Evolutionary conservation across 2,329 filamentous ascomycete species (phyloP).

Genomic region (Sporothrix pseudoabietina): DNA sequence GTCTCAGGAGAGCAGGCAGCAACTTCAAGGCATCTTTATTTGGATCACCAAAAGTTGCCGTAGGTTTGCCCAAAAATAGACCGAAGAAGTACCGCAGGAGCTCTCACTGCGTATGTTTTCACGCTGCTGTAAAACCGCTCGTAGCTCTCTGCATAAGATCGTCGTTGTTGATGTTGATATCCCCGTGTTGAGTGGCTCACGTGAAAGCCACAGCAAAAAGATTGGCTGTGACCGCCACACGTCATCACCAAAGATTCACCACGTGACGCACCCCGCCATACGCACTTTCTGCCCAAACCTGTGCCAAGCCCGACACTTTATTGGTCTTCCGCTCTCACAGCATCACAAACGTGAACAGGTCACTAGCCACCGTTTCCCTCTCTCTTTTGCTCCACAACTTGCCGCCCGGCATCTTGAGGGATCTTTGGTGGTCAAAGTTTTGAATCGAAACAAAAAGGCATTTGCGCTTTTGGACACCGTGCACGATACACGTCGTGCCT

Average conservation of each 20-base stretch:
- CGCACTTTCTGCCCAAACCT: constrained; percentile 16
- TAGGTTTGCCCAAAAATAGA: neutral
- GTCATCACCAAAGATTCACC: neutral
- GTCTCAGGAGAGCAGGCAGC: neutral
- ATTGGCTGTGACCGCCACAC: constrained; percentile 16
- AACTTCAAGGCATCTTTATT: neutral
- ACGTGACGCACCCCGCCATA: constrained; percentile 14
- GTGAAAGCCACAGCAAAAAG: constrained; percentile 23
- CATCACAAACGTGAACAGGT: neutral
- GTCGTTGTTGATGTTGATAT: constrained; percentile 15
- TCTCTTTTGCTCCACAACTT: neutral
- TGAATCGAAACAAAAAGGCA: neutral
- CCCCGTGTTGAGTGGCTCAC: neutral
- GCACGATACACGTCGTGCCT: neutral
- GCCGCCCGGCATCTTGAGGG: neutral
- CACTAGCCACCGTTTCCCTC: neutral
- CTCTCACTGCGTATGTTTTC: neutral
- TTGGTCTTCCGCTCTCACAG: neutral
- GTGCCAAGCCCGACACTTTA: neutral
- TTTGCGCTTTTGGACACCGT: neutral
- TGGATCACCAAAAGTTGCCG: neutral
- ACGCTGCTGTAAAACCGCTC: neutral
- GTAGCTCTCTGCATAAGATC: neutral
- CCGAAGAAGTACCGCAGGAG: neutral
- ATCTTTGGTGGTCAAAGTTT: constrained; percentile 3